These are phyloP conservation scores for Aspergillus tanneri DNA, from an alignment of 2,329 filamentous ascomycete genomes.

Conservation along the genomic window DNA sequence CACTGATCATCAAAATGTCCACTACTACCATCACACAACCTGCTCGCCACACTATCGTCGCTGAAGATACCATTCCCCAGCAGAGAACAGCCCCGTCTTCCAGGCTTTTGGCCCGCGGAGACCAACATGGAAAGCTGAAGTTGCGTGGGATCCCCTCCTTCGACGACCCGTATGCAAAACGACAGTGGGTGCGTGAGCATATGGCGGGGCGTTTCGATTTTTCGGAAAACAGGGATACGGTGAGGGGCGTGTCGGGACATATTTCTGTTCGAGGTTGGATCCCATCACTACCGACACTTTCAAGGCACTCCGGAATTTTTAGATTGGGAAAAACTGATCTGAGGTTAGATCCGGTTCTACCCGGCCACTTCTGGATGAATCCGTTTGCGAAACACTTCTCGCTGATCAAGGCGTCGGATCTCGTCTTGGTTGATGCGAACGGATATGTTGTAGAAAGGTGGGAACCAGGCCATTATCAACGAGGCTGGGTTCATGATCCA, in stretches of 20 bases:
- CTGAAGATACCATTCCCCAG: conserved; percentile 19
- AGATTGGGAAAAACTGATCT: not conserved
- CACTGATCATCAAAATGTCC: no score
- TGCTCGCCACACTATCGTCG: conserved; percentile 11
- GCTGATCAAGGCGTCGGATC: conserved; percentile 42
- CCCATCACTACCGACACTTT: not conserved
- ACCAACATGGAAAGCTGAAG: conserved; percentile 37
- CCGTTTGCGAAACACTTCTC: conserved; percentile 44
- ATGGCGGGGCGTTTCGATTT: conserved; percentile 45
- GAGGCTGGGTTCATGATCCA: conserved; percentile 60
- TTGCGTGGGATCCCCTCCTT: conserved; percentile 42
- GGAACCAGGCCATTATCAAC: conserved; percentile 41
- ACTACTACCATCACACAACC: conserved; percentile 14
- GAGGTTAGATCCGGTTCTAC: conserved; percentile 39
- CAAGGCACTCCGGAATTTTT: not conserved
- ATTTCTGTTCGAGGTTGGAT: conserved; percentile 41
- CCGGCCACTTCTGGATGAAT: conserved; percentile 44
- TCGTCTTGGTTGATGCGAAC: conserved; percentile 42
- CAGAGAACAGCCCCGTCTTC: conserved; percentile 30
- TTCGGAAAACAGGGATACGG: conserved; percentile 44
- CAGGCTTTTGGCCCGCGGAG: conserved; percentile 38
- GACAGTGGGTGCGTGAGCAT: conserved; percentile 54
- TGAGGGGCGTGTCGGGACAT: conserved; percentile 43
- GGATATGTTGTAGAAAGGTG: conserved; percentile 44
- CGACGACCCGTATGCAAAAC: conserved; percentile 44